These are phyloP conservation scores for Dictyostelium purpureum DNA, from an alignment of 78 protist species.

Conservation along the genomic window DNA sequence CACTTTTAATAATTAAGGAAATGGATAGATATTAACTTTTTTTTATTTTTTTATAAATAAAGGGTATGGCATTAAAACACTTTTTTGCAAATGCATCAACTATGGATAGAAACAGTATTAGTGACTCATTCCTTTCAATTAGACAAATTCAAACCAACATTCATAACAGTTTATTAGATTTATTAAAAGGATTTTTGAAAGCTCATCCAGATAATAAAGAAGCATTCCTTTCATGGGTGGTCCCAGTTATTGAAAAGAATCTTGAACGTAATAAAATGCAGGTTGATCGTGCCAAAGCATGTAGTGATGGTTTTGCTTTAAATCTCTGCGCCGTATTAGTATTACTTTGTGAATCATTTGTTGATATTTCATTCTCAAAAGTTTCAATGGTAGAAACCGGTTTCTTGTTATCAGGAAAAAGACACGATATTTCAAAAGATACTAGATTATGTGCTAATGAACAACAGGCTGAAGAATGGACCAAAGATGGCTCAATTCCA, in stretches of 20 bases:
- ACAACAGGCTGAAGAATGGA: conserved; percentile 45
- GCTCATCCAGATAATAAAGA: conserved; percentile 29
- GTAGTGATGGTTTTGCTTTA: conserved; percentile 68
- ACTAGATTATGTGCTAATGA: conserved; percentile 40
- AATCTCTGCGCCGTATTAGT: conserved; percentile 54
- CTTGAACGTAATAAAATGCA: conserved; percentile 54
- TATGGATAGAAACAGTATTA: neutral
- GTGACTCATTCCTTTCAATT: conserved; percentile 49
- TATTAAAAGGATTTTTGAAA: conserved; percentile 14
- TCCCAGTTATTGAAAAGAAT: conserved; percentile 29
- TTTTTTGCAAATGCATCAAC: conserved; percentile 42
- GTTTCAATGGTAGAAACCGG: conserved; percentile 38
- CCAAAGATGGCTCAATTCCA: neutral
- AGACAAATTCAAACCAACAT: conserved; percentile 11
- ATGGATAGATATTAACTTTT: neutral
- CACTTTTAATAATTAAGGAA: neutral
- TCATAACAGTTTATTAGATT: neutral
- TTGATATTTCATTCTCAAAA: conserved; percentile 44
- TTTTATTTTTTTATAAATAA: neutral
- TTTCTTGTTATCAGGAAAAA: conserved; percentile 12
- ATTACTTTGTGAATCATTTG: conserved; percentile 64
- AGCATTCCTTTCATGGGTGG: conserved; percentile 63
- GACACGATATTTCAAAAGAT: conserved; percentile 43
- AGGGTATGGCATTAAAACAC: conserved; percentile 12
- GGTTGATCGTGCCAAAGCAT: conserved; percentile 11